phyloP scores from a whole-genome alignment of 2,329 filamentous ascomycete genomes.

The Aspergillus phoenicis region DNA sequence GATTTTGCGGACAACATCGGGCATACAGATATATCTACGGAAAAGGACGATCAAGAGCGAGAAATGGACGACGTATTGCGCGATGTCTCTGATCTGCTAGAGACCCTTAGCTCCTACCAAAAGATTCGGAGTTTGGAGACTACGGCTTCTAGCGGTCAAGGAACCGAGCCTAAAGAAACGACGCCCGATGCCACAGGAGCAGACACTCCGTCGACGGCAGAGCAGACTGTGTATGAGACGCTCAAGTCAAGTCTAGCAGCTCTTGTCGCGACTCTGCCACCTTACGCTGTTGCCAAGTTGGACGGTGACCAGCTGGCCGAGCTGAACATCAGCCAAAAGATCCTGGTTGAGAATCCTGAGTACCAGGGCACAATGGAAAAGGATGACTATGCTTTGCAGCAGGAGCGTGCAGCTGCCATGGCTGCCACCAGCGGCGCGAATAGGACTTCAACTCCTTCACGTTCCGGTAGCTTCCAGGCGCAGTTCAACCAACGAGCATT shows the following conservation, averaged over 20 bases:
- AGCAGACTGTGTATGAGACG: constrained; percentile 66
- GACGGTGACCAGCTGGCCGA: constrained; percentile 84
- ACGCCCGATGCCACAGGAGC: constrained; percentile 43
- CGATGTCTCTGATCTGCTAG: constrained; percentile 62
- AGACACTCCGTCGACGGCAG: constrained; percentile 57
- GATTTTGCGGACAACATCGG: constrained; percentile 31
- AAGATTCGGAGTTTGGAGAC: constrained; percentile 57
- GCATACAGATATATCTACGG: constrained; percentile 22
- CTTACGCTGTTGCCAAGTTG: constrained; percentile 82
- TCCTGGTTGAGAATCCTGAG: constrained; percentile 72
- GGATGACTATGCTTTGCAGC: constrained; percentile 66
- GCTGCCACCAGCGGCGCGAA: constrained; percentile 30
- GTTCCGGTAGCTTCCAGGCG: constrained; percentile 35
- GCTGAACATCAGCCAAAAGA: constrained; percentile 76
- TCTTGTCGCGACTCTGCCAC: constrained; percentile 74
- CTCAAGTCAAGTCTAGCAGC: constrained; percentile 74
- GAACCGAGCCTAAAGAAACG: constrained; percentile 35
- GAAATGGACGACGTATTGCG: constrained; percentile 55
- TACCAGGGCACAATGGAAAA: constrained; percentile 82
- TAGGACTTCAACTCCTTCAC: constrained; percentile 39
- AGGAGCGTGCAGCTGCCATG: constrained; percentile 41
- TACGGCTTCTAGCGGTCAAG: constrained; percentile 27
- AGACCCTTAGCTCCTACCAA: constrained; percentile 65
- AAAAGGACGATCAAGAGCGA: constrained; percentile 44
- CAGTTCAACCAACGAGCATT: constrained; percentile 40